Conservation (phyloP, 495 filamentous ascomycete genomes). For the Neurospora sp. region DNA sequence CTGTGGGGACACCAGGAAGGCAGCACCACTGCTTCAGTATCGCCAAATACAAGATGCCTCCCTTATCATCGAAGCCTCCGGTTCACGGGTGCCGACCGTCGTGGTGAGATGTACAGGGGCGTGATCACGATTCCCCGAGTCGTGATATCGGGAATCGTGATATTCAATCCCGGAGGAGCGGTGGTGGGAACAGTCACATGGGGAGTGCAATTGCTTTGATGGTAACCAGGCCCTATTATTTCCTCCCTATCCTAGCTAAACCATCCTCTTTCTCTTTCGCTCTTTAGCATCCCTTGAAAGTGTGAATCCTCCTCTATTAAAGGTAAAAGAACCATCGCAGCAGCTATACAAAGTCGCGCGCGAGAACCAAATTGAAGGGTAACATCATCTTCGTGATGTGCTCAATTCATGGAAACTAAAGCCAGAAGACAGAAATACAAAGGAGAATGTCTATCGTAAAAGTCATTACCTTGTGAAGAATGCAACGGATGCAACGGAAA, state of each 20-base stretch:
- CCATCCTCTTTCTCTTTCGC: neutral
- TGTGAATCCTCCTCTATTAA: neutral
- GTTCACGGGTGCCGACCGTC: neutral
- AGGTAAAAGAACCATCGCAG: neutral
- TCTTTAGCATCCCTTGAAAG: neutral
- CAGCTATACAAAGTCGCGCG: neutral
- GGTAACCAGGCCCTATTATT: neutral
- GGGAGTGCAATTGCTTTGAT: neutral
- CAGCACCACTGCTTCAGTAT: too few relatives aligned
- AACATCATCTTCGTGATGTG: neutral
- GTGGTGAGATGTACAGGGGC: too few relatives aligned
- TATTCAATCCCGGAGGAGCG: neutral
- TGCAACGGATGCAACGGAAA: neutral
- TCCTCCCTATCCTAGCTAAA: neutral
- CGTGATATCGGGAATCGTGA: too few relatives aligned
- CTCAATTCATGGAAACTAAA: too few relatives aligned
- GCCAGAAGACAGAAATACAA: neutral
- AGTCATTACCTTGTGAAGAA: neutral
- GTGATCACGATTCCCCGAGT: too few relatives aligned
- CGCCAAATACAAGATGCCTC: too few relatives aligned
- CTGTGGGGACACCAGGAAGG: too few relatives aligned
- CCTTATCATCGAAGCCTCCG: neutral
- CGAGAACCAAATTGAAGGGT: neutral
- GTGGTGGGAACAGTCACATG: neutral
- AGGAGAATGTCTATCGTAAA: neutral